phyloP scores from a whole-genome alignment of 2,329 filamentous ascomycete species.

The Sporothrix humicola region DNA sequence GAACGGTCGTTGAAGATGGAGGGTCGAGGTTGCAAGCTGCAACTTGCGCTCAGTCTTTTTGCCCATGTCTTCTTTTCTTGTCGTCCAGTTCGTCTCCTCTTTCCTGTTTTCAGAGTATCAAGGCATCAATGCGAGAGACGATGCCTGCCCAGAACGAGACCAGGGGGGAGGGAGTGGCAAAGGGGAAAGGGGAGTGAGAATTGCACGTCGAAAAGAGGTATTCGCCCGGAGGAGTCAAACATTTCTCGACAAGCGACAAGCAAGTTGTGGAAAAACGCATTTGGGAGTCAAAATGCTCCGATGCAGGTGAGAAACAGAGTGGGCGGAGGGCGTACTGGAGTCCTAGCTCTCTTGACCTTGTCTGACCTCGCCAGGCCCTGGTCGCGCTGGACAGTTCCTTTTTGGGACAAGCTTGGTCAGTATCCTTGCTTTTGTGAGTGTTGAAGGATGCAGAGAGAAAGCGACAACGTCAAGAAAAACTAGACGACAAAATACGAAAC shows the following conservation, averaged over 20 bases:
- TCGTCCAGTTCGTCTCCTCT: neutral
- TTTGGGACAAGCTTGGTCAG: neutral
- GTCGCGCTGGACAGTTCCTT: neutral
- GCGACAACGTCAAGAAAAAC: neutral
- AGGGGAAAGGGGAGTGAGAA: neutral
- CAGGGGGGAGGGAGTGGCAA: neutral
- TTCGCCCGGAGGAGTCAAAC: neutral
- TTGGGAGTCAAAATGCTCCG: slow-evolving; percentile 19
- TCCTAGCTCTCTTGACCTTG: neutral
- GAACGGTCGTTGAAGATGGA: neutral
- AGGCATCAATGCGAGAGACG: neutral
- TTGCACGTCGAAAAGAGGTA: neutral
- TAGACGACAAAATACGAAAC: neutral
- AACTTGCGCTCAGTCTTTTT: slow-evolving; percentile 2
- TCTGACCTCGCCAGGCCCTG: neutral
- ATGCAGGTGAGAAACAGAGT: slow-evolving; percentile 13
- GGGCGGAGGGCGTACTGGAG: neutral
- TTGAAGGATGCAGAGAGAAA: neutral
- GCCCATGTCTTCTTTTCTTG: neutral
- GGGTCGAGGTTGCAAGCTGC: slow-evolving; percentile 14
- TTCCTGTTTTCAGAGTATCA: neutral
- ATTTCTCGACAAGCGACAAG: neutral
- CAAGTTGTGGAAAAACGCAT: neutral
- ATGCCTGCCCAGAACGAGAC: neutral
- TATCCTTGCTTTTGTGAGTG: neutral